Conservation (phyloP, 2,329 filamentous ascomycete genomes). For the Macroventuria anomochaeta region DNA sequence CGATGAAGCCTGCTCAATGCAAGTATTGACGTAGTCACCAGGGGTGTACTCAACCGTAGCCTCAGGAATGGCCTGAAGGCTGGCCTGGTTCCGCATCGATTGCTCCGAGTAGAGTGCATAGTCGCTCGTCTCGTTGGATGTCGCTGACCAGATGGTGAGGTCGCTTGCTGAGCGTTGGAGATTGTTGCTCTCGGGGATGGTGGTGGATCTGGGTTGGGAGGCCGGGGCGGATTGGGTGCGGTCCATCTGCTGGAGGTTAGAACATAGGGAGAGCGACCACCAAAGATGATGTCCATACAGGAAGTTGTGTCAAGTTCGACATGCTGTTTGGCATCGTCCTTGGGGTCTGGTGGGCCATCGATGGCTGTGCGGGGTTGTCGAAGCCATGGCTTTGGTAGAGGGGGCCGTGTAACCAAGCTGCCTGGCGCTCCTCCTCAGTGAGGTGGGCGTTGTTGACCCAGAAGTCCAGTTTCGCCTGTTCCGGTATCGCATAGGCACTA, state of each 20-base stretch:
- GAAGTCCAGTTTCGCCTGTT: slow-evolving; percentile 47
- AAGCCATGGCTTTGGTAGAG: slow-evolving; percentile 24
- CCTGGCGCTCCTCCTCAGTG: slow-evolving; percentile 44
- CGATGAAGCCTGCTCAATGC: slow-evolving; percentile 34
- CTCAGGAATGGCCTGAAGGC: slow-evolving; percentile 39
- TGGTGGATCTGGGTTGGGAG: slow-evolving; percentile 36
- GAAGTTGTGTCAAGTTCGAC: slow-evolving; percentile 32
- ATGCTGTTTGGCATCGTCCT: slow-evolving; percentile 42
- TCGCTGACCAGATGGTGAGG: slow-evolving; percentile 32
- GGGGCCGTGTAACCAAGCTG: slow-evolving; percentile 40
- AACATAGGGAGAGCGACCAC: slow-evolving; percentile 27
- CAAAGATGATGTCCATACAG: slow-evolving; percentile 45
- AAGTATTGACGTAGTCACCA: slow-evolving; percentile 45
- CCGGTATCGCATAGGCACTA: slow-evolving; percentile 38
- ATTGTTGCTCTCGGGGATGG: slow-evolving; percentile 20
- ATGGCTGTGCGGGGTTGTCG: slow-evolving; percentile 25
- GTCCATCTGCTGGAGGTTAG: slow-evolving; percentile 46
- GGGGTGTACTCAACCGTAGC: slow-evolving; percentile 47
- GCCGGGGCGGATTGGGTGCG: slow-evolving; percentile 44
- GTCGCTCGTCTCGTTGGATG: slow-evolving; percentile 32
- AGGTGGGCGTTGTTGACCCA: slow-evolving; percentile 43
- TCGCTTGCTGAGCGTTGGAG: slow-evolving; percentile 34
- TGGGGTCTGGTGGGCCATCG: slow-evolving; percentile 40
- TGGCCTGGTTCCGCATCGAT: slow-evolving; percentile 27
- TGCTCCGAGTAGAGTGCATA: slow-evolving; percentile 44